A percentile compares a stretch with the other conserved stretches of the same genome.
Evolutionary conservation across 148 eudicot species (phyloP).

Genomic region (Cornus suecica): DNA sequence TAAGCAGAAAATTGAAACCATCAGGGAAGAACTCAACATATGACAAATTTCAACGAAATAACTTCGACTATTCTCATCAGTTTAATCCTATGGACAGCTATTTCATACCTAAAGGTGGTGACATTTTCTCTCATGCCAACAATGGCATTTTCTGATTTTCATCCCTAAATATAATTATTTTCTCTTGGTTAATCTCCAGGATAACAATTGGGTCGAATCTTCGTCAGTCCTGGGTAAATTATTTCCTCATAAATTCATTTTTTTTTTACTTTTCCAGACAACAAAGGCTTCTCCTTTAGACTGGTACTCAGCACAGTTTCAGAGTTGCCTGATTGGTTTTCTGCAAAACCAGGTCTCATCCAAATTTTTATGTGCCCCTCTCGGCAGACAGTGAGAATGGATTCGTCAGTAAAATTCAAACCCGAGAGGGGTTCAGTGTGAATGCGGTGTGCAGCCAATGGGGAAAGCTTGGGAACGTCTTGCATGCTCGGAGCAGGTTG

Average conservation of each 20-base stretch:
- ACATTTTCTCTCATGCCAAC: not conserved
- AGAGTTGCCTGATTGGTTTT: slow-evolving; percentile 49
- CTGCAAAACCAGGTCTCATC: slow-evolving; percentile 58
- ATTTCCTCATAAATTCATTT: no score
- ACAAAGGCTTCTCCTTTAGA: slow-evolving; percentile 41
- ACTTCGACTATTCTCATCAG: slow-evolving; percentile 8
- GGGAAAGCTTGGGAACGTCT: slow-evolving; percentile 84
- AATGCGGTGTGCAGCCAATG: slow-evolving; percentile 64
- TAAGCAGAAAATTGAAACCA: not conserved
- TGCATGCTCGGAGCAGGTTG: slow-evolving; percentile 79
- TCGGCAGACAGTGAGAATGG: slow-evolving; percentile 62
- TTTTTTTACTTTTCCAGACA: slow-evolving; percentile 31
- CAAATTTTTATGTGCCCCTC: slow-evolving; percentile 87
- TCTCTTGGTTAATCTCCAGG: not conserved
- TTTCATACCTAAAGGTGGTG: slow-evolving; percentile 1
- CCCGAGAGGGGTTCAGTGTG: slow-evolving; percentile 82
- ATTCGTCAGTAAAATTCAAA: slow-evolving; percentile 62
- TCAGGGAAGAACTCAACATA: not conserved
- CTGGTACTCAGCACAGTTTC: slow-evolving; percentile 35
- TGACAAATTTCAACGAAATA: slow-evolving; percentile 4
- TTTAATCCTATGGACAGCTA: not conserved
- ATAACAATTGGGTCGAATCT: not conserved
- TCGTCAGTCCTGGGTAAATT: not conserved
- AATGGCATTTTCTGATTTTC: not conserved
- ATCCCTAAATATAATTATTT: not conserved